Base-by-base conservation (phyloP, 352 stramenopile species). In the Phytophthora gonapodyides region DNA sequence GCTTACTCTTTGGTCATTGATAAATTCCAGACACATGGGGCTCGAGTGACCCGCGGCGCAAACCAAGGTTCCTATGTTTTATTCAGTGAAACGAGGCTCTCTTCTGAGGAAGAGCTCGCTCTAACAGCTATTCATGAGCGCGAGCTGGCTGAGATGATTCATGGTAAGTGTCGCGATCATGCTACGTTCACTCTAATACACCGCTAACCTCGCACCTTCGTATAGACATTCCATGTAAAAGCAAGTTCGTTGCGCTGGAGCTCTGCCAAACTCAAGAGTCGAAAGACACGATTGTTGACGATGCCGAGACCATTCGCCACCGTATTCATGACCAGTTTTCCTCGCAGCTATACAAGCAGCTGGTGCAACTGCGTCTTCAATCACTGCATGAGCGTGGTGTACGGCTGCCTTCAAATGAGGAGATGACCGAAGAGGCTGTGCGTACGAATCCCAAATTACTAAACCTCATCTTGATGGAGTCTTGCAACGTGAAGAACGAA, bases 41-140 rank as follows among this genome's bases (percentile, higher is more conserved):
- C 78, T 48, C 69, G 76, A 31, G 80, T 94, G 19, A 71, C 70
- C 7, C 57, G 64, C 15, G 84, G 80, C 8, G 35, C 55, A 9
- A 89, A 90, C 31, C 67, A 80, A 48, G 84, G 84, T 13, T 90
- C 80, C 0, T 94, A 87, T 42, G 61, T 92, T 2, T 34, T 92
- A 2, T 94, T 92, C 55, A 80, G 67, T n/a, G 80, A 94, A 42
- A 75, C 78, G 5, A 75, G 80, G 2, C 50, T 94, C 11, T 82
- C 80, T 3, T 92, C 80, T 1, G 78, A 91, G 36, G 81, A 90
- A 31, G 84, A 92, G 41, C 61, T 94, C 12, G 34, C 87, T 6
- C 58, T 92, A 11, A 91, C 84, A 0, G 76, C 78, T 5, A 54
- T 92, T 12, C 80, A 88, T 52, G 80, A 89, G 44, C 61, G 64